A percentile compares a stretch with the other conserved stretches of the same genome.
Conservation (phyloP, 495 filamentous ascomycete genomes). For the Niebla homalea region DNA sequence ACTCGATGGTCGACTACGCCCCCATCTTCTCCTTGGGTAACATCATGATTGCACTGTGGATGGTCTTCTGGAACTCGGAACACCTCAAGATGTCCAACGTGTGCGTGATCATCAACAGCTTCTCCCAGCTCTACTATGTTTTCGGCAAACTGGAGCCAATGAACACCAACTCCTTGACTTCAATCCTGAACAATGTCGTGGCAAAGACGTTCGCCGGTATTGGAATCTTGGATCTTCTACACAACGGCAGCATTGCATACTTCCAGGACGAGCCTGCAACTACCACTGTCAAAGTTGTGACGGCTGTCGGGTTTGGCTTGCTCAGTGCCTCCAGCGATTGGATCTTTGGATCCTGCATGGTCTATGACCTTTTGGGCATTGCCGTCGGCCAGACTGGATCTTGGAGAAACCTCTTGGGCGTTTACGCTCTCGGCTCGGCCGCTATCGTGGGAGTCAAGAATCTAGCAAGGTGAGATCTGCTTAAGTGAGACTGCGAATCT, state of each 20-base stretch:
- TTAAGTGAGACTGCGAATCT: neutral
- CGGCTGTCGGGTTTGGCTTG: constrained; percentile 32
- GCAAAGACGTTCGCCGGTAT: constrained; percentile 41
- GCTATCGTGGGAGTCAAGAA: constrained; percentile 38
- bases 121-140: constrained; percentile 36
- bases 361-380: constrained; percentile 37
- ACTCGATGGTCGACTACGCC: constrained; percentile 27
- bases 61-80: constrained; percentile 41
- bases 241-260: constrained; percentile 37
- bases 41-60: constrained; percentile 42
- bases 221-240: constrained; percentile 37
- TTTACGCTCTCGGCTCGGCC: constrained; percentile 32
- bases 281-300: constrained; percentile 30
- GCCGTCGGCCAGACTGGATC: constrained; percentile 29
- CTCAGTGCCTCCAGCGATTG: constrained; percentile 31
- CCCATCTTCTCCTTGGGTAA: constrained; percentile 37
- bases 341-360: constrained; percentile 40
- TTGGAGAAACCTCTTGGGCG: constrained; percentile 33
- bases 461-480: constrained; percentile 29
- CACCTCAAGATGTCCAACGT: constrained; percentile 31
- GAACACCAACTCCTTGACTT: constrained; percentile 29
- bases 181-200: constrained; percentile 36
- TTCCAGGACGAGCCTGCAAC: constrained; percentile 28
- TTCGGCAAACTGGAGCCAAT: constrained; percentile 28
- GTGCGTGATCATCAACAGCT: constrained; percentile 37